Evolutionary conservation across 805 yeast species (phyloP), one percentile per base, ranked within the genome.

Genomic region (Candida manassasensis): DNA sequence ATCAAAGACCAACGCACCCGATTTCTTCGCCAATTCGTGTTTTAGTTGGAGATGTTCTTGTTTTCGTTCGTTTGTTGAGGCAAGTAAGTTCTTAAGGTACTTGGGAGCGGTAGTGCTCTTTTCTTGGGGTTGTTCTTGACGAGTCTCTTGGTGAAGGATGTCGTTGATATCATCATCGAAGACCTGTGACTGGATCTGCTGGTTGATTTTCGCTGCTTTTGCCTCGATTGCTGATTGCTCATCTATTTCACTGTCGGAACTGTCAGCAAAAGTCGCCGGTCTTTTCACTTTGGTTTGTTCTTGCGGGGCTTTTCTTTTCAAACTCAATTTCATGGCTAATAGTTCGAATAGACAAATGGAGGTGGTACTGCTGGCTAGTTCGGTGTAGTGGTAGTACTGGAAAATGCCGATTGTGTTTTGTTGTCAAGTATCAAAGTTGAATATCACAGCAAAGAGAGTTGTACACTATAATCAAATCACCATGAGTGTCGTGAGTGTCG

Each of bases 1-100:
- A 18, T 29, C 32, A 18, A 29, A 29, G 9, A 29, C 22, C 22
- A 29, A 29, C 7, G 24, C 32, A 11, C 22, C 22, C 9, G 22
- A 29, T 19, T 29, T 17, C 9, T 5, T n/a, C 4, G 19, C 19
- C 12, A 24, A 5, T 24, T 24, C 12, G 6, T 24, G 9, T n/a
- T 24, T 24, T n/a, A 24, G 6, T 24, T n/a, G 14, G 13, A 24
- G 12, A 11, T 24, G 27, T 11, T 24, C 27, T 8, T 5, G 27
- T 13, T 29, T 29, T 11, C 32, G 9, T 15, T 29, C 22, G 14
- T 5, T 7, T 9, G 17, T 17, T 11, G 32, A 29, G n/a, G 16
- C 12, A n/a, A 29, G 8, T 5, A 29, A 9, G 8, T 13, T 14
- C 6, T 29, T 13, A 8, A 29, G 19, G 13, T 29, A 29, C 13